phyloP scores from a whole-genome alignment of 805 yeast species.

The Kluyveromyces lactis region DNA sequence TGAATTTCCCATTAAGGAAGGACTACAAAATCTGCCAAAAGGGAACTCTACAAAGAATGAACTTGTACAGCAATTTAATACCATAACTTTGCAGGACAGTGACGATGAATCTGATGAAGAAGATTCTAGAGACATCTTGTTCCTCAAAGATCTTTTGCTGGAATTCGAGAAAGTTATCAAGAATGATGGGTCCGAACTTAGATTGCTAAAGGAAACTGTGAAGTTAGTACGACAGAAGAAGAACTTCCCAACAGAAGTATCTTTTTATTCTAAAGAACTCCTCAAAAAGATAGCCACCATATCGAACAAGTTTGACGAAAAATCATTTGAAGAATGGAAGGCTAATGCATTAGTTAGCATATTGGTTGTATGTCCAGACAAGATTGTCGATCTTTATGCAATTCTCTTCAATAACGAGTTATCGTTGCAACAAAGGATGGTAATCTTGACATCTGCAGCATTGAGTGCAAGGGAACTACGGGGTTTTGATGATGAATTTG shows the following conservation, averaged over 20 bases:
- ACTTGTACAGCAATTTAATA: not conserved
- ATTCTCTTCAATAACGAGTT: slow-evolving; percentile 63
- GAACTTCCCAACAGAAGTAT: slow-evolving; percentile 50
- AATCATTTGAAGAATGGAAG: slow-evolving; percentile 54
- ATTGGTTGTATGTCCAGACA: slow-evolving; percentile 44
- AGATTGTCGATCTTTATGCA: slow-evolving; percentile 31
- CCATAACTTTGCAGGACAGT: slow-evolving; percentile 10
- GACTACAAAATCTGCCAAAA: no score
- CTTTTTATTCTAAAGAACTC: slow-evolving; percentile 48
- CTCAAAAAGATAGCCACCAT: slow-evolving; percentile 44
- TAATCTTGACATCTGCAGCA: slow-evolving; percentile 58
- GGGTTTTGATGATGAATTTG: slow-evolving; percentile 48
- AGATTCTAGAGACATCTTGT: slow-evolving; percentile 49
- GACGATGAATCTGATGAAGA: slow-evolving; percentile 30
- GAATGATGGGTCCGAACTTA: slow-evolving; percentile 33
- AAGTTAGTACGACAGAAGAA: slow-evolving; percentile 58
- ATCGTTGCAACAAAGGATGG: slow-evolving; percentile 70
- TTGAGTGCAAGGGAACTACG: slow-evolving; percentile 66
- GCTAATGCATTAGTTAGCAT: slow-evolving; percentile 61
- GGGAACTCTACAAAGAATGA: not conserved
- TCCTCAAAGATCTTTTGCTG: slow-evolving; percentile 60
- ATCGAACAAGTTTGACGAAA: slow-evolving; percentile 47
- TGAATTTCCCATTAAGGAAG: not conserved
- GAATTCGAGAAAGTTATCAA: slow-evolving; percentile 42
- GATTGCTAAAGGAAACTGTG: slow-evolving; percentile 35